Conservation (phyloP, 331 rosid genomes). For the Ulmus americana region DNA sequence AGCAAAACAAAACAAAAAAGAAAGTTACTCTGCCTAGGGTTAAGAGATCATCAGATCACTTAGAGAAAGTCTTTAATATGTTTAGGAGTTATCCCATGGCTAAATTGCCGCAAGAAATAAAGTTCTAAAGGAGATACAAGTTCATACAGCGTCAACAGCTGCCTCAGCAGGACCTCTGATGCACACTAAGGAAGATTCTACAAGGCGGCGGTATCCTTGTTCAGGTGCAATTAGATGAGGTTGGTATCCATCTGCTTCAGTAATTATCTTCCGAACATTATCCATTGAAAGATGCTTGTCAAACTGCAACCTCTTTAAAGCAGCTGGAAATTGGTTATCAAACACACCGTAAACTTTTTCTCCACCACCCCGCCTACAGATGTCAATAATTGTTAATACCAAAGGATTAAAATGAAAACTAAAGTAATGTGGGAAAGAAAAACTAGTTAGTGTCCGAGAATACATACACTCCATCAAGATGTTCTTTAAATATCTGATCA, state of each 20-base stretch:
- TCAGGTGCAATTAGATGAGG: conserved; percentile 56
- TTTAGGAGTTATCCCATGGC: background rate
- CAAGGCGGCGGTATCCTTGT: conserved; percentile 48
- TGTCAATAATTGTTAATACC: conserved; percentile 3
- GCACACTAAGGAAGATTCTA: conserved; percentile 34
- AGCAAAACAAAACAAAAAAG: background rate
- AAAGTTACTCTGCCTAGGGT: background rate
- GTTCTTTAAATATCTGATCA: conserved; percentile 48
- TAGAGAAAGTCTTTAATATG: background rate
- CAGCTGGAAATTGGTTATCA: conserved; percentile 46
- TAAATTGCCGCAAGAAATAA: conserved; percentile 2
- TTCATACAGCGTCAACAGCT: conserved; percentile 42
- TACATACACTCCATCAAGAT: conserved; percentile 44
- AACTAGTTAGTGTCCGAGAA: background rate
- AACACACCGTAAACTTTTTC: conserved; percentile 42
- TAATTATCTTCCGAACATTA: conserved; percentile 39
- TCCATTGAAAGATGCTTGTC: conserved; percentile 42
- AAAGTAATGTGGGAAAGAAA: background rate
- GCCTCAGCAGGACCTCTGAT: conserved; percentile 52
- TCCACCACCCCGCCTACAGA: conserved; percentile 45
- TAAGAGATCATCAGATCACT: background rate
- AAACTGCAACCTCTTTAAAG: conserved; percentile 43
- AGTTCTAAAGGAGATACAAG: background rate
- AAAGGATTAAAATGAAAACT: conserved; percentile 11
- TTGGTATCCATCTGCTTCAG: conserved; percentile 54